Base-by-base conservation (phyloP, 805 yeast genomes). In the Candida sithepensis region DNA sequence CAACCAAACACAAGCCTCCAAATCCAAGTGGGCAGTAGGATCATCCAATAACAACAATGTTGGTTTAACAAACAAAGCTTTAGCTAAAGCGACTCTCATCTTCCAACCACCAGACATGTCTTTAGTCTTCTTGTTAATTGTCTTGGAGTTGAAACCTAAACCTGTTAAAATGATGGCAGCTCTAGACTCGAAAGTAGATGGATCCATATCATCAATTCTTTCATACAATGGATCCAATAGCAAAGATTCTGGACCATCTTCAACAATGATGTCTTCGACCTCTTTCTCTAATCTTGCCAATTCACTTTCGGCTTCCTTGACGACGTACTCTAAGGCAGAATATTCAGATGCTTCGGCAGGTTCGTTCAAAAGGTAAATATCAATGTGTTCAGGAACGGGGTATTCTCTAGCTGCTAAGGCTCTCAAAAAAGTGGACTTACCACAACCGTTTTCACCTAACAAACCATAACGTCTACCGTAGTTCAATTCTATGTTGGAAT, bases 71-170 rank as follows among this genome's bases (percentile, higher is more conserved):
- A 94, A 94, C 60, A 94, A 78, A 26, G 99, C 99, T 73, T 94
- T 94, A 51, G 97, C 96, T 53, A 94, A 78, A 40, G 99, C 98
- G 53, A 94, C 99, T 75, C 99, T 89, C 99, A 94, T 94, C 78
- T 90, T 90, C 99, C 99, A 94, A 69, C 99, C 99, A 81, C 99
- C 99, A 66, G 97, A 89, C 99, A 94, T 94, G 67, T 94, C 98
- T 72, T 89, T 91, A 63, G 99, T 94, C 73, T 84, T 85, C 80
- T 94, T 94, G 67, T 79, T 77, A 64, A 94, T 92, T 48, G 98
- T 92, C 57, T 72, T 71, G 48, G 85, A 64, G 72, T 87, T 88
- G 84, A 94, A 94, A 63, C 99, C 99, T 69, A 94, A 81, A 91
- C 99, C 99, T 57, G 88, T 88, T 65, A 94, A 78, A 63, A 94